Evolutionary conservation across 2,329 filamentous ascomycete genomes (phyloP).

Genomic region (Colletotrichum simmondsii): DNA sequence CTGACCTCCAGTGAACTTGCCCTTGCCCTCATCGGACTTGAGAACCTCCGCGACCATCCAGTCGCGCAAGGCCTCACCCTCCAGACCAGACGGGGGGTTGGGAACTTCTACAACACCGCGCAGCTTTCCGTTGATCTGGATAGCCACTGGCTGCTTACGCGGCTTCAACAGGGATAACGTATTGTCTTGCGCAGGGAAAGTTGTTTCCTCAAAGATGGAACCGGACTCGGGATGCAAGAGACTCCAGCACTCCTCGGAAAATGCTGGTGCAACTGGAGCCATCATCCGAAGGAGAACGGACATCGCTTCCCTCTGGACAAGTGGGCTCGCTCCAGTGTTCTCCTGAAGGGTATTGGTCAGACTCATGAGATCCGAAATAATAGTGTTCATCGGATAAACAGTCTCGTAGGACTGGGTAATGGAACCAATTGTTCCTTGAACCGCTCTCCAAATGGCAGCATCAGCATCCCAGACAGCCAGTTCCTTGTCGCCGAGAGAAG

Average conservation of each 20-base stretch:
- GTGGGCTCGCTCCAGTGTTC: constrained; percentile 50
- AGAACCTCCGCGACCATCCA: constrained; percentile 74
- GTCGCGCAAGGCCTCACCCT: constrained; percentile 58
- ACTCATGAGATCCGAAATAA: constrained; percentile 84
- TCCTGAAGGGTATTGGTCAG: constrained; percentile 77
- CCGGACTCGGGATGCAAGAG: constrained; percentile 55
- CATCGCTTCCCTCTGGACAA: constrained; percentile 60
- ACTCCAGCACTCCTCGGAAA: constrained; percentile 85
- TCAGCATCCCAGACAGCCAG: constrained; percentile 55
- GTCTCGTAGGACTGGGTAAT: constrained; percentile 76
- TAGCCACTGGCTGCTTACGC: constrained; percentile 66
- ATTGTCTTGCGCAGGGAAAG: constrained; percentile 70
- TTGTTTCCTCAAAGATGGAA: constrained; percentile 56
- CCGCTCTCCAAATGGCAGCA: constrained; percentile 68
- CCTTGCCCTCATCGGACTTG: constrained; percentile 67
- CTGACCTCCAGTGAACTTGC: constrained; percentile 61
- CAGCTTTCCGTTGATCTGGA: constrained; percentile 85
- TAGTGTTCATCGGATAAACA: constrained; percentile 83
- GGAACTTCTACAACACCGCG: constrained; percentile 75
- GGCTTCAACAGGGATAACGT: constrained; percentile 61
- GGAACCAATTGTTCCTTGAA: constrained; percentile 74
- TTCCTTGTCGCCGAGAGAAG: constrained; percentile 41
- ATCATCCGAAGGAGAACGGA: constrained; percentile 75
- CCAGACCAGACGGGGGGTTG: constrained; percentile 54
- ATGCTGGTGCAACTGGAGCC: constrained; percentile 82